phyloP scores from a whole-genome alignment of 768 basidiomycete genomes.

The Lentinus brumalis region DNA sequence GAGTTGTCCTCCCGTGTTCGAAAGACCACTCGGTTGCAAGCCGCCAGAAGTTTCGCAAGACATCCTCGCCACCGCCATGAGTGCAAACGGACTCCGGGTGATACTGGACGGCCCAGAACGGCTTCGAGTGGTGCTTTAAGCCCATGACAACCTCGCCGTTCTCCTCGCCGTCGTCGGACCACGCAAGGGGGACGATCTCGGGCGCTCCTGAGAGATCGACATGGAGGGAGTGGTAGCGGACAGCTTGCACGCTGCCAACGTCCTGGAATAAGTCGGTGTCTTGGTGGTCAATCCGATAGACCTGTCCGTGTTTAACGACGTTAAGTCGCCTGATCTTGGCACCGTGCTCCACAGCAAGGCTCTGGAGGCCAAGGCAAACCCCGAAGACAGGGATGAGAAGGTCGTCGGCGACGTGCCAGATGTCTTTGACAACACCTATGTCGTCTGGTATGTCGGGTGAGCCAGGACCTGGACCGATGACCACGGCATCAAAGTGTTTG shows the following conservation, averaged over 20 bases:
- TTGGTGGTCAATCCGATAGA: conserved; percentile 62
- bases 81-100: conserved; percentile 87
- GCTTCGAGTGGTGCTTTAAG: conserved; percentile 57
- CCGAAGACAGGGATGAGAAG: conserved; percentile 73
- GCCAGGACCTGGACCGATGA: conserved; percentile 82
- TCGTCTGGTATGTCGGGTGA: conserved; percentile 65
- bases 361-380: conserved; percentile 83
- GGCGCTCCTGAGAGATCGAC: conserved; percentile 48
- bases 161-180: conserved; percentile 67
- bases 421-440: conserved; percentile 66
- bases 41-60: conserved; percentile 74
- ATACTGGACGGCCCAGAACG: conserved; percentile 90
- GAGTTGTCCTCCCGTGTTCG: conserved; percentile 37
- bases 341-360: conserved; percentile 66
- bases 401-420: conserved; percentile 64
- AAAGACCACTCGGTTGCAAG: conserved; percentile 62
- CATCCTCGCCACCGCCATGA: conserved; percentile 63
- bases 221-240: conserved; percentile 82
- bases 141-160: conserved; percentile 79
- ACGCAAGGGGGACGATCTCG: conserved; percentile 67
- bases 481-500: conserved; percentile 62
- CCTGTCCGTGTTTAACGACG: conserved; percentile 79
- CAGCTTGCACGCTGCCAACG: conserved; percentile 55
- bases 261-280: conserved; percentile 63
- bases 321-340: conserved; percentile 58